A percentile compares a stretch with the other conserved stretches of the same genome.
These are phyloP conservation scores for Volvox africanus DNA, from an alignment of 139 green algal species.

Conservation along the genomic window DNA sequence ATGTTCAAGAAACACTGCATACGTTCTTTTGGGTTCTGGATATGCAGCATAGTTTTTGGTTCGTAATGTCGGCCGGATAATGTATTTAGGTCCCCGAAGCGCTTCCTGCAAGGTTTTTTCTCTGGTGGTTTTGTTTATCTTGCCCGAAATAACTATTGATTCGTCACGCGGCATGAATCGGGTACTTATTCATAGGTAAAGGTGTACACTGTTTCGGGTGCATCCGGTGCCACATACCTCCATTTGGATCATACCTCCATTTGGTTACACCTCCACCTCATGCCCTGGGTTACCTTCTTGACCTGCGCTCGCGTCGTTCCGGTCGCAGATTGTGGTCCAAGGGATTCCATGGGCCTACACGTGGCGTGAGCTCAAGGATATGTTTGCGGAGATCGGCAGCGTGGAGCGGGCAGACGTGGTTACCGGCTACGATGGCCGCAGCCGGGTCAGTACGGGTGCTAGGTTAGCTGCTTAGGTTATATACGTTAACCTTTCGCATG, in stretches of 20 bases:
- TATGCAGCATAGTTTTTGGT: background rate
- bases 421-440: constrained; percentile 83
- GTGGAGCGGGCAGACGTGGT: constrained; percentile 85
- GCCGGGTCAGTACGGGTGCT: constrained; percentile 64
- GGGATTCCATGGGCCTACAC: constrained; percentile 92
- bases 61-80: background rate
- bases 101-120: background rate
- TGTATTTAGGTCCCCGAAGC: background rate
- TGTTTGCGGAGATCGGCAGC: constrained; percentile 79
- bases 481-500: too few species aligned
- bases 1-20: too few species aligned
- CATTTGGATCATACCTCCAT: too few species aligned
- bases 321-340: constrained; percentile 88
- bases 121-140: too few species aligned
- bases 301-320: too few species aligned
- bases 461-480: too few species aligned
- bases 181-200: too few species aligned
- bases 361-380: constrained; percentile 83
- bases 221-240: too few species aligned
- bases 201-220: background rate
- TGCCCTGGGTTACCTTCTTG: too few species aligned
- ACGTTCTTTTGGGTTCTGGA: background rate
- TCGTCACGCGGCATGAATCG: too few species aligned
- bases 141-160: too few species aligned
- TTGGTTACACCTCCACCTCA: too few species aligned